Percentiles rank a stretch among this genome's conserved stretches.
Conservation (phyloP, 306 rosid genomes). For the Quillaja saponaria region DNA sequence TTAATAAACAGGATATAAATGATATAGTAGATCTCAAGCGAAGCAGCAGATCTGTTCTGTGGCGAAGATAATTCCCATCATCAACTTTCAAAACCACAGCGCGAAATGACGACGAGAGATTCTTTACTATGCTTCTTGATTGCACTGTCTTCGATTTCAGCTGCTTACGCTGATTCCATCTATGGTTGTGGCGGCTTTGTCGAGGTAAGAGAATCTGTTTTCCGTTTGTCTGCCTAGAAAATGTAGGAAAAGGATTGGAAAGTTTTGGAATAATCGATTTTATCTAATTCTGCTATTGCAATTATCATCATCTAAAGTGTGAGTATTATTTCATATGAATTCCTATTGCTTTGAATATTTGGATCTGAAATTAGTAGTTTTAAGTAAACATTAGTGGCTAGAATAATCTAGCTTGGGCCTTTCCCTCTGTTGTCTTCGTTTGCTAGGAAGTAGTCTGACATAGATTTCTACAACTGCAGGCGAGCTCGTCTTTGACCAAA, state of each 20-base stretch:
- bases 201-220: conserved; percentile 40
- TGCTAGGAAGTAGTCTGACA: no score
- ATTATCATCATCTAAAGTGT: neutral
- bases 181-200: conserved; percentile 77
- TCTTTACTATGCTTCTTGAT: conserved; percentile 33
- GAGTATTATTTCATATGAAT: neutral
- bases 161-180: conserved; percentile 66
- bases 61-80: conserved; percentile 28
- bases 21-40: conserved; percentile 12
- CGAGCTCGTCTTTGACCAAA: conserved; percentile 73
- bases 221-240: neutral
- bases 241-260: neutral
- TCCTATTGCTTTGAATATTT: neutral
- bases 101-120: conserved; percentile 44
- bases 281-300: neutral
- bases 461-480: conserved; percentile 42
- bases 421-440: neutral
- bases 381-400: neutral
- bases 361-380: conserved; percentile 9
- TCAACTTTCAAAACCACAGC: neutral
- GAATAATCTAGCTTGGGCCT: neutral
- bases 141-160: conserved; percentile 41
- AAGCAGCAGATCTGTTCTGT: conserved; percentile 26
- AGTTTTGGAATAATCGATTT: neutral
- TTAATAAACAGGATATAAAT: neutral